Percentiles rank a stretch among this genome's conserved stretches.
These are phyloP conservation scores for Ogataea salicorniae DNA, from an alignment of 805 yeast genomes.

Conservation along the genomic window DNA sequence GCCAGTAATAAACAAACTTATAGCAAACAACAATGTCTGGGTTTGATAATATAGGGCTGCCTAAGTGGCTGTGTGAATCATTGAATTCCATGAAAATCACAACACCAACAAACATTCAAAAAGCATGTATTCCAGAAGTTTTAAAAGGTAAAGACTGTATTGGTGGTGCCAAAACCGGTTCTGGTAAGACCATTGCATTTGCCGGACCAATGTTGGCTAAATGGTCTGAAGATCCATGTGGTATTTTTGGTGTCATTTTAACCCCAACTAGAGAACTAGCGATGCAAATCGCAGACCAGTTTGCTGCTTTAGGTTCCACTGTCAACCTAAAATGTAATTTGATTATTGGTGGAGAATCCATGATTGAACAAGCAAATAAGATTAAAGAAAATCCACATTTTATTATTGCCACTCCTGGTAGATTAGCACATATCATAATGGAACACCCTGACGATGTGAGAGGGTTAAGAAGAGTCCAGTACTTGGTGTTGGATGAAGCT, in stretches of 20 bases:
- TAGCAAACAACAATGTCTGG: slow-evolving; percentile 8
- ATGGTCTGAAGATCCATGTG: slow-evolving; percentile 95
- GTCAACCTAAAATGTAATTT: slow-evolving; percentile 82
- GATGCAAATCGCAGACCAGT: slow-evolving; percentile 94
- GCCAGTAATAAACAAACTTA: not conserved
- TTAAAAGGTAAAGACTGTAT: slow-evolving; percentile 84
- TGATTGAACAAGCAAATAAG: slow-evolving; percentile 80
- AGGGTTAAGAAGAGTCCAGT: slow-evolving; percentile 75
- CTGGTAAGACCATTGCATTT: slow-evolving; percentile 96
- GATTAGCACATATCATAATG: slow-evolving; percentile 82
- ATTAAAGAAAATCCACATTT: slow-evolving; percentile 85
- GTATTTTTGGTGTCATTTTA: slow-evolving; percentile 80
- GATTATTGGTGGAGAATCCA: slow-evolving; percentile 93
- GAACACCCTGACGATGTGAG: slow-evolving; percentile 85
- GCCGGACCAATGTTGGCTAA: slow-evolving; percentile 94
- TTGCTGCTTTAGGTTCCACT: slow-evolving; percentile 83
- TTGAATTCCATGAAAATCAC: slow-evolving; percentile 75
- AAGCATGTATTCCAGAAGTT: slow-evolving; percentile 83
- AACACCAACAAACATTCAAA: slow-evolving; percentile 82
- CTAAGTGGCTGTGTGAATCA: slow-evolving; percentile 84
- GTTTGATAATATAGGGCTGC: slow-evolving; percentile 54
- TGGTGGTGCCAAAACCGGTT: slow-evolving; percentile 98
- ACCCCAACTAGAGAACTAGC: slow-evolving; percentile 96
- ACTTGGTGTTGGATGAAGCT: slow-evolving; percentile 90
- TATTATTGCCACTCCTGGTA: slow-evolving; percentile 95